Evolutionary conservation across 257 asterid genomes (phyloP), one percentile per base, ranked within the genome.

Genomic region (Eucommia ulmoides): DNA sequence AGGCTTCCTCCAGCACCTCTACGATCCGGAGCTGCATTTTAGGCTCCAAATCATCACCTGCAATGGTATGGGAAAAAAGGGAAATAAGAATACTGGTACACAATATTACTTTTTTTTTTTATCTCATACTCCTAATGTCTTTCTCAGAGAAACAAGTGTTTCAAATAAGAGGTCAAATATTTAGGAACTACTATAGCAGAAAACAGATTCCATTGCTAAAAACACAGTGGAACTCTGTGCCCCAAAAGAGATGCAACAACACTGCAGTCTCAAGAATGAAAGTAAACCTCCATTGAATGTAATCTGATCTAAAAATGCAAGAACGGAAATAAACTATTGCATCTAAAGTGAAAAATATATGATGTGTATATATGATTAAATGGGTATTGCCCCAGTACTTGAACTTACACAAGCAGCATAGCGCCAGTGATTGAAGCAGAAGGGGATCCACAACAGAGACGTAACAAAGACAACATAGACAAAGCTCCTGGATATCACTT

Each of bases 391-490:
- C n/a, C n/a, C n/a, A n/a, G n/a, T n/a, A n/a, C n/a, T 3, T 9
- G 44, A 46, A 76, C 96, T 85, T 75, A 89, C 98, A 66, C 59
- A 83, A 68, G 85, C 98, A 89, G 62, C 96, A 85, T 42, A 77
- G 67, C 41, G 69, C 78, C 48, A 89, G 68, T 59, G 98, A 83
- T 61, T 81, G 81, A 64, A 89, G 78, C 57, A 89, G 67, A 68
- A 29, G 46, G 33, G 76, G 33, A 67, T 75, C 81, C 65, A 85
- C 52, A 64, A 45, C 59, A 54, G 94, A 73, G 70, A 83, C 76
- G 65, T 82, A 89, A 70, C 74, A 74, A 55, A 82, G 70, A 74
- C 94, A 85, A 68, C 81, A 80, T 20, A 89, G 55, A 49, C 93
- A 86, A 56, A 81, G 91, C 64, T 80, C 93, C 71, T 89, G 94